phyloP scores from a whole-genome alignment of 2,329 filamentous ascomycete species.

The Anthostomella pinea region DNA sequence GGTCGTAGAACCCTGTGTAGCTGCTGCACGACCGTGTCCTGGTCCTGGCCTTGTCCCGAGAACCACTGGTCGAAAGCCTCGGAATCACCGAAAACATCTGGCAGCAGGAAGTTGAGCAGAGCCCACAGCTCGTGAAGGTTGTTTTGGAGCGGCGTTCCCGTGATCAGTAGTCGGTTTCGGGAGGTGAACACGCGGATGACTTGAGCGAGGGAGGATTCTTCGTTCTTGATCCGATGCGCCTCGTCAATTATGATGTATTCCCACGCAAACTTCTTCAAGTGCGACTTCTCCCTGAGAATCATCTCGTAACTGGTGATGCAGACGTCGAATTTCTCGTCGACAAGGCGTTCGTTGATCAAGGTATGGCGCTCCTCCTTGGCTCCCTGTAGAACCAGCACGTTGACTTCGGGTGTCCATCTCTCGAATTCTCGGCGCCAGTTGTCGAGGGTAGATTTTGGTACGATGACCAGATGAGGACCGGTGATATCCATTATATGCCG shows the following conservation, averaged over 20 bases:
- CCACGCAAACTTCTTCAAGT: conserved; percentile 97
- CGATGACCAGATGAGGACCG: conserved; percentile 85
- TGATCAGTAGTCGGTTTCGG: conserved; percentile 90
- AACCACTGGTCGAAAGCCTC: conserved; percentile 99
- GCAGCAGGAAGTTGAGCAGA: conserved; percentile 93
- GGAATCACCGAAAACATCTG: conserved; percentile 94
- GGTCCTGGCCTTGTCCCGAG: conserved; percentile 82
- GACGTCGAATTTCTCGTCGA: conserved; percentile 94
- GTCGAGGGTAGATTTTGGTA: conserved; percentile 95
- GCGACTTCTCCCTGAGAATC: conserved; percentile 91
- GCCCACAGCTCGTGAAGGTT: conserved; percentile 98
- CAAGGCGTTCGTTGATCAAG: conserved; percentile 86
- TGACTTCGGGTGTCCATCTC: conserved; percentile 92
- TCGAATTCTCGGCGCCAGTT: conserved; percentile 97
- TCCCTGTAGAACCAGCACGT: conserved; percentile 90
- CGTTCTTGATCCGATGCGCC: conserved; percentile 98
- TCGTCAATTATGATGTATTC: conserved; percentile 99
- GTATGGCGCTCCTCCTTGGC: conserved; percentile 88
- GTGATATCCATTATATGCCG: conserved; percentile 86
- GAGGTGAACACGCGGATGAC: conserved; percentile 97
- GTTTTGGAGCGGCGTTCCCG: conserved; percentile 94
- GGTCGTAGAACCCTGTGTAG: conserved; percentile 89
- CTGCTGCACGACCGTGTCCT: conserved; percentile 94
- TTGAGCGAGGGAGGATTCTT: conserved; percentile 93
- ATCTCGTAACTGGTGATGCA: conserved; percentile 99